Evolutionary conservation across 441 rosid genomes (phyloP), one percentile per base, ranked within the genome.

Genomic region (Mallotus repandus): DNA sequence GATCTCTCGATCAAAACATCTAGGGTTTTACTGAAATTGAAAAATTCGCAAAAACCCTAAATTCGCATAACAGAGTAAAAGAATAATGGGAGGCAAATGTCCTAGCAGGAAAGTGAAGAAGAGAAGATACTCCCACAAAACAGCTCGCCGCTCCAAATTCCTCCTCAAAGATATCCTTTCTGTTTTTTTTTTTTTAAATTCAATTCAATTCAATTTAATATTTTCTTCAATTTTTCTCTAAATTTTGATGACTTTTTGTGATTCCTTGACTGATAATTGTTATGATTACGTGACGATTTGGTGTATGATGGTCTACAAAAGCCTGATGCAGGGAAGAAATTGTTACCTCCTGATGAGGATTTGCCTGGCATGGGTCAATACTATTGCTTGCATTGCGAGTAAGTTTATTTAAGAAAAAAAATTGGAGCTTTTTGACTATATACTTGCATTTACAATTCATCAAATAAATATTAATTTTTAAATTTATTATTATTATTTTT

Each of bases 351-450:
- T 38, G 97, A 92, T 63, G 96, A 91, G 72, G 96, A 93, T 70
- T 88, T 93, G 68, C 98, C 98, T 68, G 98, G 98, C 54, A 93
- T 96, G 98, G 99, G 98, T 5, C 99, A 96, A 72, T 89, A 79
- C 79, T 93, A 90, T 78, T 93, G 98, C 86, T 73, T 92, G 58
- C 96, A 88, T 83, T 96, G 99, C 96, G 98, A 96, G 98, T 96
- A 77, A 63, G 96, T 83, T 25, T 12, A 29, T 38, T 38, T 38
- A 38, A 38, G 32, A 29, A 38, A 4, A 38, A 38, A 38, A 38
- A 38, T n/a, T 45, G 12, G 48, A 56, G 16, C 16, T 45, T 7
- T 41, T 60, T 54, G 16, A 19, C 0, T 13, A 2, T 43, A 4
- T 45, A 15, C 16, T 46, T 14, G 41, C 41, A 38, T 3, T 10